phyloP scores from a whole-genome alignment of 2,329 filamentous ascomycete species.

The Sclerotinia nivalis region DNA sequence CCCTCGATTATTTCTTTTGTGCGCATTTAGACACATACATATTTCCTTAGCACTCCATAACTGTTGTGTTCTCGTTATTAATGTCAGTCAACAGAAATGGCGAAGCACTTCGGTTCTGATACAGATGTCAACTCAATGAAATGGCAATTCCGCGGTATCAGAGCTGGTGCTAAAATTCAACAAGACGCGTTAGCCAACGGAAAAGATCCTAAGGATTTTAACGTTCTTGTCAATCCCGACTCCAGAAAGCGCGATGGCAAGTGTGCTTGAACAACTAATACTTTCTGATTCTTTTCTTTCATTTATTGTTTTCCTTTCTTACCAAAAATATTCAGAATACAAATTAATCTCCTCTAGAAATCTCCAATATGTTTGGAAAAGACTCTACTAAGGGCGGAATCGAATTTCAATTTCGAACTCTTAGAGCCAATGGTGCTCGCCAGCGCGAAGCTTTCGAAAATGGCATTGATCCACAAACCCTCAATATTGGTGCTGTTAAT shows the following conservation, averaged over 20 bases:
- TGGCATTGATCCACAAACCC: constrained; percentile 48
- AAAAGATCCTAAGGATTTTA: constrained; percentile 20
- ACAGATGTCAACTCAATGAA: constrained; percentile 43
- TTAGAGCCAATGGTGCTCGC: constrained; percentile 55
- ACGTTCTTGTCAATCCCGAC: constrained; percentile 23
- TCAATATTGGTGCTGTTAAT: constrained; percentile 27
- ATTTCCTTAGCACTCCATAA: not conserved
- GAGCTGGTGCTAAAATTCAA: constrained; percentile 53
- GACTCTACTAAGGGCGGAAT: constrained; percentile 59
- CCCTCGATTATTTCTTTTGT: not conserved
- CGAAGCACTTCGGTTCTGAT: constrained; percentile 26
- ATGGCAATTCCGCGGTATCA: constrained; percentile 59
- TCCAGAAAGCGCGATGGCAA: not conserved
- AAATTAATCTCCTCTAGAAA: constrained; percentile 15
- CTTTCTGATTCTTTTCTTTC: not conserved
- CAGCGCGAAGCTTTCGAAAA: constrained; percentile 49
- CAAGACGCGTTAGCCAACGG: constrained; percentile 43
- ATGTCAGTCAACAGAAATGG: constrained; percentile 26
- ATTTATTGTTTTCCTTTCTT: not conserved
- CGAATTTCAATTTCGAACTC: constrained; percentile 59
- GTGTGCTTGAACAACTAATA: not conserved
- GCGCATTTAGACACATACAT: not conserved
- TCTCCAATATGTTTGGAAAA: constrained; percentile 47
- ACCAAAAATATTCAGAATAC: not conserved
- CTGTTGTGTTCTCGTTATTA: constrained; percentile 12